Conservation (phyloP, 441 rosid genomes). For the Gossypium lobatum region DNA sequence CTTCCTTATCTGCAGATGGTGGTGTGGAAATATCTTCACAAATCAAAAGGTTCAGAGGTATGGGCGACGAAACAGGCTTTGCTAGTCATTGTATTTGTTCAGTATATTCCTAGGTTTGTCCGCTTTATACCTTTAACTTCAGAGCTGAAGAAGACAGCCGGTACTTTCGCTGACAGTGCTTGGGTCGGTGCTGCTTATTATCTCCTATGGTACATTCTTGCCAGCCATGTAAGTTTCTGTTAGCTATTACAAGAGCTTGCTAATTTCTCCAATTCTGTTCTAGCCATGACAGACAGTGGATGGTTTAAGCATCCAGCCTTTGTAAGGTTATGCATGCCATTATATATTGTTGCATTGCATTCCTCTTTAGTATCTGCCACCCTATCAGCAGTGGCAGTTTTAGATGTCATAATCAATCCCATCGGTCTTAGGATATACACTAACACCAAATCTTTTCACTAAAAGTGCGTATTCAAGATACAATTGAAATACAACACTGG, state of each 20-base stretch:
- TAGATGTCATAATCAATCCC: not conserved
- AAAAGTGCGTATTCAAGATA: not conserved
- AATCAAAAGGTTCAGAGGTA: conserved; percentile 55
- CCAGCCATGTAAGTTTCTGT: conserved; percentile 68
- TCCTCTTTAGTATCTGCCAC: not conserved
- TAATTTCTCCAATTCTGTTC: not conserved
- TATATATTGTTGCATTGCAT: not conserved
- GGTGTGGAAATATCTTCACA: conserved; percentile 65
- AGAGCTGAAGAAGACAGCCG: conserved; percentile 78
- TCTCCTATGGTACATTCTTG: conserved; percentile 89
- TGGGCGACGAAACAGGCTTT: conserved; percentile 59
- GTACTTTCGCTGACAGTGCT: conserved; percentile 86
- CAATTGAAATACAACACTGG: not conserved
- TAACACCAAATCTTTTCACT: not conserved
- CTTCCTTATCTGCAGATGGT: conserved; percentile 46
- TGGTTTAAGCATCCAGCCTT: not conserved
- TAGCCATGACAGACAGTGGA: not conserved
- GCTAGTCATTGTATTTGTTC: conserved; percentile 43
- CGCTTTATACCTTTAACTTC: conserved; percentile 74
- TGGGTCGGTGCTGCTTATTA: conserved; percentile 89
- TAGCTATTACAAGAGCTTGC: not conserved
- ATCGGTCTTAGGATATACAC: not conserved
- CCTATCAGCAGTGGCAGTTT: not conserved
- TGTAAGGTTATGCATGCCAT: not conserved
- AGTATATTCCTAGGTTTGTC: conserved; percentile 75